These are phyloP conservation scores for Myriosclerotinia scirpicola DNA, from an alignment of 2,329 filamentous ascomycete genomes.

Conservation along the genomic window DNA sequence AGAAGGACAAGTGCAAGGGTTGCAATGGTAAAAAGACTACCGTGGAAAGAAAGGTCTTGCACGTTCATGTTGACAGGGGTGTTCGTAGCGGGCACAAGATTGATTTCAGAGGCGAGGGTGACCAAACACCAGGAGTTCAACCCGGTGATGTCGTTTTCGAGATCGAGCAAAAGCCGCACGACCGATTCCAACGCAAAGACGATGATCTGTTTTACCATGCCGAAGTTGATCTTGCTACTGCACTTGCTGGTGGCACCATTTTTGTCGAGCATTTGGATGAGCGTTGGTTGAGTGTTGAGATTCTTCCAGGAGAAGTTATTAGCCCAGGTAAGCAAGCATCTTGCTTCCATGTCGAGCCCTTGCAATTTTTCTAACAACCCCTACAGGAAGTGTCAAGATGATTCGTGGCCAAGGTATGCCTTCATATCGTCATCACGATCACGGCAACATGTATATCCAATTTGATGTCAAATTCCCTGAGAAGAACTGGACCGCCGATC, in stretches of 20 bases:
- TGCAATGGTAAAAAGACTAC: slow-evolving; percentile 98
- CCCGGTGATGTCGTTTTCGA: slow-evolving; percentile 97
- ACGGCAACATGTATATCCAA: slow-evolving; percentile 94
- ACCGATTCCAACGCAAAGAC: slow-evolving; percentile 91
- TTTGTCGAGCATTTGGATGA: slow-evolving; percentile 97
- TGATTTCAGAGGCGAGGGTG: slow-evolving; percentile 94
- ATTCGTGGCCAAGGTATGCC: slow-evolving; percentile 98
- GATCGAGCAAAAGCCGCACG: slow-evolving; percentile 98
- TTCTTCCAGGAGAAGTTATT: slow-evolving; percentile 92
- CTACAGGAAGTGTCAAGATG: slow-evolving; percentile 81
- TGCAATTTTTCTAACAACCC: slow-evolving; percentile 35
- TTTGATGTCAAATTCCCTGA: slow-evolving; percentile 98
- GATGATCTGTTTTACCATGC: slow-evolving; percentile 95
- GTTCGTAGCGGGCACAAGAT: slow-evolving; percentile 94
- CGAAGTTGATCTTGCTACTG: slow-evolving; percentile 93
- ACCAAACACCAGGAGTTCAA: slow-evolving; percentile 89
- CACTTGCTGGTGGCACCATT: slow-evolving; percentile 85
- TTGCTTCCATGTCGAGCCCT: background rate
- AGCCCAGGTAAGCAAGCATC: slow-evolving; percentile 69
- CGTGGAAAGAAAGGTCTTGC: slow-evolving; percentile 95
- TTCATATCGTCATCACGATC: slow-evolving; percentile 90
- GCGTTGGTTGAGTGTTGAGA: slow-evolving; percentile 90
- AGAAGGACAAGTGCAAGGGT: slow-evolving; percentile 96
- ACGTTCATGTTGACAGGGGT: slow-evolving; percentile 95
- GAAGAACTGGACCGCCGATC: slow-evolving; percentile 65